Base-by-base conservation (phyloP, 1,284 basidiomycete species). In the Cryptococcus amylolentus region DNA sequence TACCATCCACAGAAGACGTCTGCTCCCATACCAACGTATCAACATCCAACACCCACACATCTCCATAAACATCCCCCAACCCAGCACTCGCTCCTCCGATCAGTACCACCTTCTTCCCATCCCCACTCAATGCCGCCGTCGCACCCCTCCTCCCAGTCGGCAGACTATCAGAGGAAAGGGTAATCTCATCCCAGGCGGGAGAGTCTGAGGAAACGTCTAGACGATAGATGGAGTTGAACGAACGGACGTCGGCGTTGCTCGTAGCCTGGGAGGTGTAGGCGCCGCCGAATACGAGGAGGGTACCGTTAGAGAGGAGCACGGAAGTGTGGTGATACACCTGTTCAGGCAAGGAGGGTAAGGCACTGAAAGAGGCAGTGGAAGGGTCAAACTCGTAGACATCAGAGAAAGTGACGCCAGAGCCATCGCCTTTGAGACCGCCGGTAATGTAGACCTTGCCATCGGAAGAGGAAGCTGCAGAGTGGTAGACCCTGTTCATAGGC, bases 1-100 rank as follows among this genome's bases (percentile, higher is more conserved):
- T 54, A 57, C 63, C 60, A 27, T 40, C 14, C 7, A 37, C 49
- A 31, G 43, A 44, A 40, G 28, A 45, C 12, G 68, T 57, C 55
- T 70, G 54, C 14, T 44, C 61, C 72, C 74, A 77, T 4, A 27
- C 18, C 63, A 20, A 77, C 86, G 5, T 78, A 72, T 77, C 83
- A 81, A 48, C 83, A 82, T 91, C 84, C 45, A 91, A 78, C 45
- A 88, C 78, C 87, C 88, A 91, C 2, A 86, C 87, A 69, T 92
- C 90, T 45, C 76, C 80, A 55, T 83, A 83, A 13, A 81, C 83
- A 1, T 68, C 79, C 63, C 84, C 81, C 51, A 87, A 77, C 31
- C 64, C 70, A 6, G 80, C 81, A 69, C 87, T 84, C n/a, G 83
- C 81, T 12, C 90, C 90, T 20, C 90, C 90, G 39, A 90, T 87